These are phyloP conservation scores for Coemansia linderi DNA, from an alignment of 371 early-diverging fungal species.

Conservation along the genomic window DNA sequence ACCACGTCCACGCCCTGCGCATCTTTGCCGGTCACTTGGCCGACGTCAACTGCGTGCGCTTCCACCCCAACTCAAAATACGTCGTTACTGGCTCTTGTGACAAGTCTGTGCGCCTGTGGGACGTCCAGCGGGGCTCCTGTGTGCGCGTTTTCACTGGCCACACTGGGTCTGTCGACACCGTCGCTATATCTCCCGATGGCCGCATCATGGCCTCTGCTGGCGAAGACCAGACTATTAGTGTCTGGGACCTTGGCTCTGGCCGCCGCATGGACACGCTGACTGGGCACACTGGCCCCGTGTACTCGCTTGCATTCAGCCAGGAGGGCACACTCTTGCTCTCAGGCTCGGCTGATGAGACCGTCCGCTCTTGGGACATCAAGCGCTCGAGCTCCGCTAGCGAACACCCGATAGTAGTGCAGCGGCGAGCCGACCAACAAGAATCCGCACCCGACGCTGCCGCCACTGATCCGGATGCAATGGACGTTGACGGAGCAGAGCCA, in stretches of 20 bases:
- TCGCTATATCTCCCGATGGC: constrained; percentile 97
- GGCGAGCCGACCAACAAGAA: constrained; percentile 23
- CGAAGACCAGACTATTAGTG: constrained; percentile 76
- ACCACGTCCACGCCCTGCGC: constrained; percentile 92
- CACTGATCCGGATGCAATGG: constrained; percentile 33
- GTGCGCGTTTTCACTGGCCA: constrained; percentile 96
- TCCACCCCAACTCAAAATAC: constrained; percentile 99
- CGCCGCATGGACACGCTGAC: constrained; percentile 74
- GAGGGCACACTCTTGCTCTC: constrained; percentile 87
- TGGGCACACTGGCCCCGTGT: constrained; percentile 88
- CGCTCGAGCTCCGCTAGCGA: constrained; percentile 42
- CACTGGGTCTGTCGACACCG: constrained; percentile 77
- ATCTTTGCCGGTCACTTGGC: constrained; percentile 97
- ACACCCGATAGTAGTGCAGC: constrained; percentile 46
- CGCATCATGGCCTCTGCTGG: constrained; percentile 90
- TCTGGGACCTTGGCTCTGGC: constrained; percentile 98
- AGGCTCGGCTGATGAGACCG: constrained; percentile 89
- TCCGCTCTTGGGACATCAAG: constrained; percentile 92
- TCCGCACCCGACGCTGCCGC: not conserved
- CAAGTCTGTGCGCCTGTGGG: constrained; percentile 95
- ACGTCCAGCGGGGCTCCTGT: constrained; percentile 88
- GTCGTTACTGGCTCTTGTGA: constrained; percentile 95
- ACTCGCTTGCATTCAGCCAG: constrained; percentile 84
- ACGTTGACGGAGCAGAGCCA: constrained; percentile 18
- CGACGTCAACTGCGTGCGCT: constrained; percentile 96